Percentiles rank a stretch among this genome's conserved stretches.
These are phyloP conservation scores for Pyricularia grisea DNA, from an alignment of 2,329 filamentous ascomycete species.

Conservation along the genomic window DNA sequence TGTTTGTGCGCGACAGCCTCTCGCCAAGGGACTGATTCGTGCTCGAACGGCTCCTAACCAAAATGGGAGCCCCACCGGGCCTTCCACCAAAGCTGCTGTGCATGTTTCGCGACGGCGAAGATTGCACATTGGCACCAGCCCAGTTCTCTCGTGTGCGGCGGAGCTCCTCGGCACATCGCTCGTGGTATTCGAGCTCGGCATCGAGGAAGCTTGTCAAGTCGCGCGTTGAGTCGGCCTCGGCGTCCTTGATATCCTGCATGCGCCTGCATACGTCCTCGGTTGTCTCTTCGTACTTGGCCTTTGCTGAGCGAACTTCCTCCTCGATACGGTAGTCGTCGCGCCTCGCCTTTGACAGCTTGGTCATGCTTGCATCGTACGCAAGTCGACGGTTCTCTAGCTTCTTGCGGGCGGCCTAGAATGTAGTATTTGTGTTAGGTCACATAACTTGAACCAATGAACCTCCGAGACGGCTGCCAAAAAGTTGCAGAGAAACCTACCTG, in stretches of 20 bases:
- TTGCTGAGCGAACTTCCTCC: constrained; percentile 82
- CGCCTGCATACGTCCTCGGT: constrained; percentile 81
- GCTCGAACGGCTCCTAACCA: constrained; percentile 33
- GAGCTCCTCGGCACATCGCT: constrained; percentile 80
- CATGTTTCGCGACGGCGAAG: background rate
- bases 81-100: constrained; percentile 8
- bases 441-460: background rate
- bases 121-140: constrained; percentile 13
- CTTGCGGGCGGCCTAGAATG: constrained; percentile 63
- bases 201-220: constrained; percentile 79
- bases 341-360: constrained; percentile 88
- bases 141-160: constrained; percentile 40
- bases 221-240: constrained; percentile 71
- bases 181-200: constrained; percentile 82
- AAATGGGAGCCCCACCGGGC: constrained; percentile 12
- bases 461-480: too few species aligned
- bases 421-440: background rate
- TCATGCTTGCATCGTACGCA: constrained; percentile 81
- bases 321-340: constrained; percentile 89
- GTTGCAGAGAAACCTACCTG: constrained; percentile 49
- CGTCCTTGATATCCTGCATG: constrained; percentile 95
- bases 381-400: constrained; percentile 86
- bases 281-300: constrained; percentile 93
- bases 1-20: constrained; percentile 22
- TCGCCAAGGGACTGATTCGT: constrained; percentile 33